Evolutionary conservation across 139 green algal species (phyloP).

Genomic region (Chlamydomonas applanata): DNA sequence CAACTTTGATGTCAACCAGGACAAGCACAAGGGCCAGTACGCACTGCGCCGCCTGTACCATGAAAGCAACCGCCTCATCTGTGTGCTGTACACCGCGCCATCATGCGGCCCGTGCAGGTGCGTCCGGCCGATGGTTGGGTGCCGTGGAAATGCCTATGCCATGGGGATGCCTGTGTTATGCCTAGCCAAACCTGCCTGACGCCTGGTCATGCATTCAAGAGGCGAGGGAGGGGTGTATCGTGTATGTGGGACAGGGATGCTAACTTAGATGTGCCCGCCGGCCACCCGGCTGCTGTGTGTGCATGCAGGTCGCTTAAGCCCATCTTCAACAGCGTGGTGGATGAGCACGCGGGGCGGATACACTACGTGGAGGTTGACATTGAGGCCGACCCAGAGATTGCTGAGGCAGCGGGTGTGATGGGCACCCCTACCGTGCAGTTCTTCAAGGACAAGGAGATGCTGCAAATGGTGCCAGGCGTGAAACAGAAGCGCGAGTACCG

Average conservation of each 20-base stretch:
- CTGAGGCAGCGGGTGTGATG: slow-evolving; percentile 82
- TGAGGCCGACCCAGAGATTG: slow-evolving; percentile 87
- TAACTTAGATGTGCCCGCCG: not conserved
- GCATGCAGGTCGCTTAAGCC: slow-evolving; percentile 89
- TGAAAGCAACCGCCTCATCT: slow-evolving; percentile 75
- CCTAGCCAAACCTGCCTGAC: no score
- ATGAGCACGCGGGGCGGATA: slow-evolving; percentile 77
- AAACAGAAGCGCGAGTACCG: slow-evolving; percentile 93
- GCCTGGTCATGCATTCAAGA: no score
- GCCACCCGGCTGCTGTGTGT: slow-evolving; percentile 14
- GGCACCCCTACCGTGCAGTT: slow-evolving; percentile 93
- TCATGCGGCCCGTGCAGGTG: slow-evolving; percentile 59
- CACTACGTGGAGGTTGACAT: slow-evolving; percentile 96
- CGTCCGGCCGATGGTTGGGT: not conserved
- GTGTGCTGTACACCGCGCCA: slow-evolving; percentile 91
- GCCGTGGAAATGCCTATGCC: no score
- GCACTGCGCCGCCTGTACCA: slow-evolving; percentile 98
- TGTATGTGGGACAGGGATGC: no score
- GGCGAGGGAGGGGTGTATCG: no score
- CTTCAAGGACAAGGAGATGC: slow-evolving; percentile 92
- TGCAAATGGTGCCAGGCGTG: slow-evolving; percentile 79
- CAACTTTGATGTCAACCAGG: slow-evolving; percentile 18
- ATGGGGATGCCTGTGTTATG: no score
- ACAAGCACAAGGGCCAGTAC: slow-evolving; percentile 87
- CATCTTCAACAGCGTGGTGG: slow-evolving; percentile 86